A percentile compares a stretch with the other conserved stretches of the same genome.
Conservation (phyloP, 805 yeast species). For the Candida patagonica region DNA sequence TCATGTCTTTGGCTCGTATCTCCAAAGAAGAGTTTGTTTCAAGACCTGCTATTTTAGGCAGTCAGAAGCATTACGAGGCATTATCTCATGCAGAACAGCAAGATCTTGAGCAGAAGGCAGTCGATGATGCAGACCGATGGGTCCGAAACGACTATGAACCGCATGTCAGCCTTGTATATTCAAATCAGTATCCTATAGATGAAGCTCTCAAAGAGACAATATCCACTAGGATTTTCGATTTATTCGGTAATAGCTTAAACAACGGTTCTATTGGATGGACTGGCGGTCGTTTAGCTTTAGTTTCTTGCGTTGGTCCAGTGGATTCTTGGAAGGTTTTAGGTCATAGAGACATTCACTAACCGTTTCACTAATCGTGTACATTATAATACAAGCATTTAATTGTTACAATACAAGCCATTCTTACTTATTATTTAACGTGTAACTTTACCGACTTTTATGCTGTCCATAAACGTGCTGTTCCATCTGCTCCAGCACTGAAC, state of each 20-base stretch:
- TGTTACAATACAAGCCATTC: too few relatives aligned
- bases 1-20: constrained; percentile 40
- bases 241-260: constrained; percentile 40
- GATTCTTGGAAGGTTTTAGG: constrained; percentile 62
- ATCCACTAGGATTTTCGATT: constrained; percentile 56
- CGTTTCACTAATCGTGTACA: neutral
- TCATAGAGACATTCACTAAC: constrained; percentile 21
- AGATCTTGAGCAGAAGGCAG: constrained; percentile 26
- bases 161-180: constrained; percentile 63
- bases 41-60: constrained; percentile 17
- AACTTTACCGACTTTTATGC: too few relatives aligned
- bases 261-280: constrained; percentile 46
- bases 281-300: constrained; percentile 58
- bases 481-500: constrained; percentile 95
- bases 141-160: constrained; percentile 51
- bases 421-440: too few relatives aligned
- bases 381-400: neutral
- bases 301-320: constrained; percentile 63
- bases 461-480: constrained; percentile 94
- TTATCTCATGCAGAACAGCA: constrained; percentile 21
- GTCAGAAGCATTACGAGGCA: constrained; percentile 20
- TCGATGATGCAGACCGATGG: constrained; percentile 48
- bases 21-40: constrained; percentile 29
- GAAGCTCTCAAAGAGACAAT: constrained; percentile 57
- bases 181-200: constrained; percentile 55